A percentile compares a stretch with the other conserved stretches of the same genome.
Conservation (phyloP, 192 early-diverging fungal genomes). For the Geosiphon pyriformis region DNA sequence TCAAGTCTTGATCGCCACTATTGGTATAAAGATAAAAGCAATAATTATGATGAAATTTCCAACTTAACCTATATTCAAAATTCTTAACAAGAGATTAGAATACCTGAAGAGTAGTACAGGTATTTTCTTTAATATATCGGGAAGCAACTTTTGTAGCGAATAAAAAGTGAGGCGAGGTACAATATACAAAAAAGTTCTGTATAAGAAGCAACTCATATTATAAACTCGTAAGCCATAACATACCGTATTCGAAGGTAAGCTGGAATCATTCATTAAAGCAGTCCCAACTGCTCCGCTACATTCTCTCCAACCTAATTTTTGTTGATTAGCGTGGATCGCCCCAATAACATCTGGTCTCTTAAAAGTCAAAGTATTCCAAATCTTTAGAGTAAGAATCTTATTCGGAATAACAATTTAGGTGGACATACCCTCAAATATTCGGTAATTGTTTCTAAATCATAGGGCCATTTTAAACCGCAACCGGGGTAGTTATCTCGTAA, state of each 20-base stretch:
- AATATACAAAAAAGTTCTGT: neutral
- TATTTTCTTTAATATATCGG: slow-evolving; percentile 51
- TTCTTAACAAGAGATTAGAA: too few species aligned
- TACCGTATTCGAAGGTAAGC: slow-evolving; percentile 55
- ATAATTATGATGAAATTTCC: slow-evolving; percentile 1
- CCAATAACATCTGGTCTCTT: slow-evolving; percentile 46
- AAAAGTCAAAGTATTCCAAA: neutral
- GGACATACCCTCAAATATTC: slow-evolving; percentile 47
- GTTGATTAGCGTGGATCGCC: slow-evolving; percentile 49
- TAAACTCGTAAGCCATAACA: neutral
- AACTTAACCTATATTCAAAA: neutral
- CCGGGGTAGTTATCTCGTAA: slow-evolving; percentile 34
- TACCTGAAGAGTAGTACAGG: slow-evolving; percentile 63
- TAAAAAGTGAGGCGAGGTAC: neutral
- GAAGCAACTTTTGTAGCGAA: slow-evolving; percentile 45
- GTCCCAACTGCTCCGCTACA: slow-evolving; percentile 47
- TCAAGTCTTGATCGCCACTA: slow-evolving; percentile 75
- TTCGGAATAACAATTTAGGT: neutral
- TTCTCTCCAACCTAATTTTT: slow-evolving; percentile 52
- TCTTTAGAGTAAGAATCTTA: neutral
- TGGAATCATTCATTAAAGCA: slow-evolving; percentile 44
- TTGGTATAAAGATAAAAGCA: neutral
- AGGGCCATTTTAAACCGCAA: slow-evolving; percentile 53
- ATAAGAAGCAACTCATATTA: neutral
- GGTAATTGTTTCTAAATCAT: slow-evolving; percentile 41